Evolutionary conservation across 1,284 basidiomycete species (phyloP).

Genomic region (Marasmius tenuissimus): DNA sequence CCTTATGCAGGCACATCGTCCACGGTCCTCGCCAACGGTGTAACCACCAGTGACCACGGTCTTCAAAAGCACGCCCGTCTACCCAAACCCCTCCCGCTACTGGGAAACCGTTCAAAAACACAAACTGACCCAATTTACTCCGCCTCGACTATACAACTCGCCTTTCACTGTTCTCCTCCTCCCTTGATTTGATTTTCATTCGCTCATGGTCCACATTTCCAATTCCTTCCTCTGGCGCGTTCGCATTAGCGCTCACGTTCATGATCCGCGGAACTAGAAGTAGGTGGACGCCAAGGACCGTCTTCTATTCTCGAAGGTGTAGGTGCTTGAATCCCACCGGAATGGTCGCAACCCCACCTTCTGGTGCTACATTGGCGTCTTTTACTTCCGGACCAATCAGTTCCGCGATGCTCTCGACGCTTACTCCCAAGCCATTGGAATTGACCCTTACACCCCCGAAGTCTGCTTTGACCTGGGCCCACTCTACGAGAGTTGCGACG

Average conservation of each 20-base stretch:
- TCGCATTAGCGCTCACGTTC: no score
- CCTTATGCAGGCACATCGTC: conserved; percentile 93
- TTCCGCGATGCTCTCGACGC: conserved; percentile 98
- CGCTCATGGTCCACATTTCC: no score
- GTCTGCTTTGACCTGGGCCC: conserved; percentile 99
- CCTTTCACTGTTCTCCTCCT: no score
- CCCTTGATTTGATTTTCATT: no score
- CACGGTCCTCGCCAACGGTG: conserved; percentile 94
- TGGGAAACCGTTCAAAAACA: conserved; percentile 96
- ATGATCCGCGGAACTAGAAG: no score
- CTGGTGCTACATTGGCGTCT: conserved; percentile 99
- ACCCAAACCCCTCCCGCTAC: conserved; percentile 94
- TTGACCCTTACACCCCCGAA: conserved; percentile 98
- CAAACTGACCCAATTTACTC: conserved; percentile 95
- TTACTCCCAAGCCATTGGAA: conserved; percentile 96
- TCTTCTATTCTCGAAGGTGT: no score
- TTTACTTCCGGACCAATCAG: conserved; percentile 99
- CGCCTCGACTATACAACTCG: no score
- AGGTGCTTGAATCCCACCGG: no score
- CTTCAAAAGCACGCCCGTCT: conserved; percentile 96
- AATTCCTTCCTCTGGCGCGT: no score
- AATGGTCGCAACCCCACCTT: conserved; percentile 99
- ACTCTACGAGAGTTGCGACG: conserved; percentile 98
- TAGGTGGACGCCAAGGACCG: no score
- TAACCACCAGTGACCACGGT: conserved; percentile 91